Evolutionary conservation across 2,329 filamentous ascomycete genomes (phyloP).

Genomic region (Trichoderma hamatum): DNA sequence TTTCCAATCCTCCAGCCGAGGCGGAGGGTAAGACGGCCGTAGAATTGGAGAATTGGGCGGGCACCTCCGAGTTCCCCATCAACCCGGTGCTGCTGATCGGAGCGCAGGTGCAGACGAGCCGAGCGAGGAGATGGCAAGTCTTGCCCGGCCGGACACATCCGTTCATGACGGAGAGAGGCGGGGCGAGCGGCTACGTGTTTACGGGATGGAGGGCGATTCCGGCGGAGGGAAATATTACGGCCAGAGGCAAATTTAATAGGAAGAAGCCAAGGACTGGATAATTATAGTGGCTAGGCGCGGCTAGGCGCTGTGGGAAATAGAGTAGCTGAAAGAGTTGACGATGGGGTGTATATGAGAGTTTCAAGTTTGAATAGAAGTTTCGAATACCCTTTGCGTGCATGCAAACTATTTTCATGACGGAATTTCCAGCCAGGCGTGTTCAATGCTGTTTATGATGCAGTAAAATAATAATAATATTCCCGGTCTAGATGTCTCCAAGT

Average conservation of each 20-base stretch:
- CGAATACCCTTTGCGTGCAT: background rate
- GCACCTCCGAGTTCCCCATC: constrained; percentile 77
- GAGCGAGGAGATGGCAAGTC: constrained; percentile 84
- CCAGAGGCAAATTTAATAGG: constrained; percentile 77
- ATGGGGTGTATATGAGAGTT: background rate
- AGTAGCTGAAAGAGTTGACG: background rate
- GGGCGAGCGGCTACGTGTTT: constrained; percentile 88
- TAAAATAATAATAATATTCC: constrained; percentile 7
- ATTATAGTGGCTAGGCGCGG: background rate
- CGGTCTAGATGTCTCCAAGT: constrained; percentile 9
- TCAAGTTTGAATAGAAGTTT: background rate
- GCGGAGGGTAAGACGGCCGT: constrained; percentile 48
- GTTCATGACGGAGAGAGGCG: constrained; percentile 85
- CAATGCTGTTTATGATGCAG: background rate
- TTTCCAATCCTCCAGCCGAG: constrained; percentile 54
- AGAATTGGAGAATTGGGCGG: constrained; percentile 59
- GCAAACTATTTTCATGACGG: background rate
- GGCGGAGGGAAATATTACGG: constrained; percentile 76
- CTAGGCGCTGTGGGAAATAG: background rate
- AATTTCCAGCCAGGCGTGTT: background rate
- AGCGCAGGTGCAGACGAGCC: constrained; percentile 77
- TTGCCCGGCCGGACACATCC: constrained; percentile 90
- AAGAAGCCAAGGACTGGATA: constrained; percentile 48
- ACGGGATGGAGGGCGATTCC: constrained; percentile 82
- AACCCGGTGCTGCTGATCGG: constrained; percentile 85